Evolutionary conservation across 2,329 filamentous ascomycete species (phyloP), one percentile per base, ranked within the genome.

Genomic region (Verticillium nubilum): DNA sequence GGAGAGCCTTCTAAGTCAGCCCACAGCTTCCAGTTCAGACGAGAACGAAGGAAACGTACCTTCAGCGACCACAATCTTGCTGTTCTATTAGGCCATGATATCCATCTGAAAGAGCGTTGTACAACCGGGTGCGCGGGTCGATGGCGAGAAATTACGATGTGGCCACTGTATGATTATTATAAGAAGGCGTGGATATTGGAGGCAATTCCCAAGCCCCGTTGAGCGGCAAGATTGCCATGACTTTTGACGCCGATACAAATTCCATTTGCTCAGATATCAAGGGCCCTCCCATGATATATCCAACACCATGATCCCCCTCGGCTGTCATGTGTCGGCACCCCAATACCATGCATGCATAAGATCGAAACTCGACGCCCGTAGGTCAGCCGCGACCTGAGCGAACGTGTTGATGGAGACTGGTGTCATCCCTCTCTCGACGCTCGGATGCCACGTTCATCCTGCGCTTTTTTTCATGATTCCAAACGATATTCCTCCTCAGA

Each of bases 51-150:
- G 57, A 54, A 26, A 19, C 80, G 65, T 73, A 85, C 84, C 84
- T 86, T 73, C 89, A 58, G 92, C 80, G 61, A 91, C 80, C 69
- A 91, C 92, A 5, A 56, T n/a, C 19, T 56, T 56, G 19, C 27
- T 26, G 27, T 53, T 26, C 10, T 53, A 13, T 29, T 28, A 53
- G n/a, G n/a, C n/a, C n/a, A n/a, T n/a, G n/a, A n/a, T n/a, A n/a
- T n/a, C n/a, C n/a, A n/a, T n/a, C n/a, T n/a, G n/a, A n/a, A n/a
- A n/a, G n/a, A n/a, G n/a, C n/a, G n/a, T n/a, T n/a, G n/a, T n/a
- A n/a, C n/a, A n/a, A n/a, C n/a, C n/a, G n/a, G n/a, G n/a, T n/a
- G n/a, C n/a, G n/a, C n/a, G n/a, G n/a, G n/a, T n/a, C n/a, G n/a
- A n/a, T n/a, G n/a, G n/a, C n/a, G n/a, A n/a, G n/a, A n/a, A n/a